Conservation (phyloP, 2,329 filamentous ascomycete species). For the Colletotrichum salicis region DNA sequence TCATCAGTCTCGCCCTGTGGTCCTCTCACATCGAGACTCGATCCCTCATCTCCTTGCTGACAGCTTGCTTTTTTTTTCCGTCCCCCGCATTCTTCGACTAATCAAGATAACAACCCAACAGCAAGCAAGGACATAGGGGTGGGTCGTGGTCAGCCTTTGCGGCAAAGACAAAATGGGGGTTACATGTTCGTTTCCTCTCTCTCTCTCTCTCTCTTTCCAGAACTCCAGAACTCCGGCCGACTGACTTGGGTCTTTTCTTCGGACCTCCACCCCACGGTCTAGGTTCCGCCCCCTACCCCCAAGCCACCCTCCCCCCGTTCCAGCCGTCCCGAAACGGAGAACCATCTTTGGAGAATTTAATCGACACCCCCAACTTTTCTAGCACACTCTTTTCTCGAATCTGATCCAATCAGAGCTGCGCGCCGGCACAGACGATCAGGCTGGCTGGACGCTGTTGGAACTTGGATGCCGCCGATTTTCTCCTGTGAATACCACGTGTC, state of each 20-base stretch:
- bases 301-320: background rate
- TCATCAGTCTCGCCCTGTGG: constrained; percentile 7
- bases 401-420: background rate
- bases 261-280: background rate
- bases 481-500: background rate
- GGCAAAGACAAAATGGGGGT: background rate
- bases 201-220: no score
- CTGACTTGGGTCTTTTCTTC: background rate
- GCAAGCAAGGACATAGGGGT: background rate
- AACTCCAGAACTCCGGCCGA: background rate
- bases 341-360: no score
- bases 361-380: background rate
- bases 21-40: background rate
- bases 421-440: background rate
- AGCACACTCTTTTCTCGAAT: background rate
- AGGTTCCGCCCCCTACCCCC: background rate
- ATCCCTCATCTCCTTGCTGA: constrained; percentile 1
- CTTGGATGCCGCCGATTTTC: background rate
- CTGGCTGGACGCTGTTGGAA: background rate
- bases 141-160: background rate
- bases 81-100: constrained; percentile 12
- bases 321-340: background rate
- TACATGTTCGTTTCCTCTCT: background rate
- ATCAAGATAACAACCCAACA: background rate
- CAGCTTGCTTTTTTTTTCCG: background rate